These are phyloP conservation scores for Aristolochia fimbriata DNA, from an alignment of 164 flowering plant genomes.

Conservation along the genomic window DNA sequence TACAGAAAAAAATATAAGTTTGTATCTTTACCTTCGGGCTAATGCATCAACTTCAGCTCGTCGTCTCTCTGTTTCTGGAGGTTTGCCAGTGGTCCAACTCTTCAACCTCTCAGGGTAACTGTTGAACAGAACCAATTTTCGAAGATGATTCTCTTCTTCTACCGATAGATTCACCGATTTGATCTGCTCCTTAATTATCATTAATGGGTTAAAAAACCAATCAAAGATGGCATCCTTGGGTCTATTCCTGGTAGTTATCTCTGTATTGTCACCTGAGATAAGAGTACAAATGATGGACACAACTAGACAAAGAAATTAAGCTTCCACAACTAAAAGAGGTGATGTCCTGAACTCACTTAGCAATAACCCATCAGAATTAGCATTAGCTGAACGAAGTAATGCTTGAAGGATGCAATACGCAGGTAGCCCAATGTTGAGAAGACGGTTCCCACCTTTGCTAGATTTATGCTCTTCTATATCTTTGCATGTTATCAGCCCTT, in stretches of 20 bases:
- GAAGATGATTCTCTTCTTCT: constrained; percentile 57
- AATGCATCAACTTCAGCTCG: constrained; percentile 76
- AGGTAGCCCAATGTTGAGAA: constrained; percentile 62
- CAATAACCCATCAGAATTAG: constrained; percentile 53
- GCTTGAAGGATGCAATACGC: constrained; percentile 65
- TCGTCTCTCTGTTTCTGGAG: constrained; percentile 47
- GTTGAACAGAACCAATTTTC: constrained; percentile 51
- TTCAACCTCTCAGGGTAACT: constrained; percentile 53
- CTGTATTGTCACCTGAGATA: constrained; percentile 50
- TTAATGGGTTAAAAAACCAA: constrained; percentile 74
- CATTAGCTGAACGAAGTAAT: constrained; percentile 62
- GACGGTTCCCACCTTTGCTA: constrained; percentile 27
- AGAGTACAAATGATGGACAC: not conserved
- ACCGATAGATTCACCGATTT: constrained; percentile 62
- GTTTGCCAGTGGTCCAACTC: constrained; percentile 24
- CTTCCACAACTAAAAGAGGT: not conserved
- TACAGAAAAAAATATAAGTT: not conserved
- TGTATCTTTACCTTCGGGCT: constrained; percentile 56
- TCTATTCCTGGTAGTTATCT: constrained; percentile 56
- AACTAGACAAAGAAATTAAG: not conserved
- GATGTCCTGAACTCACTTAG: constrained; percentile 38
- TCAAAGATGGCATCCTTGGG: constrained; percentile 69
- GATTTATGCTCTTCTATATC: constrained; percentile 69
- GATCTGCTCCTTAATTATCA: constrained; percentile 83
- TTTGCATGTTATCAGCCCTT: constrained; percentile 49